These are phyloP conservation scores for Rubia occidens DNA, from an alignment of 305 asterid genomes.

Conservation along the genomic window DNA sequence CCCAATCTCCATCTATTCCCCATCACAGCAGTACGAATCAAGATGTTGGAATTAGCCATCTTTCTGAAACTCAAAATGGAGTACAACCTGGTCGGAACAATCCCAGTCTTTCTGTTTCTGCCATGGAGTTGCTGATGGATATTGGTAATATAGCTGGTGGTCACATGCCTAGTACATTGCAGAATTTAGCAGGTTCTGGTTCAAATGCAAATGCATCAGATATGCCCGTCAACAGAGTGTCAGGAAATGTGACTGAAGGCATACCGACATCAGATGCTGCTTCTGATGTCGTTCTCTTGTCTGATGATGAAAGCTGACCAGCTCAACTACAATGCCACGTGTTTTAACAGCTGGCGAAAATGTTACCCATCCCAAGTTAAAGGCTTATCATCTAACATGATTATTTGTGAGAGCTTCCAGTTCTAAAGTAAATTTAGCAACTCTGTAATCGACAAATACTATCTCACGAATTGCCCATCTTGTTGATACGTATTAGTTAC, in stretches of 20 bases:
- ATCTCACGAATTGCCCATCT: too few species aligned
- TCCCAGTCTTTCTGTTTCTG: slow-evolving; percentile 20
- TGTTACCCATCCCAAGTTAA: too few species aligned
- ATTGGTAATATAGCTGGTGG: slow-evolving; percentile 27
- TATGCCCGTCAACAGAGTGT: slow-evolving; percentile 15
- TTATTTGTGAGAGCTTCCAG: neutral
- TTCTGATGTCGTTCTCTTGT: slow-evolving; percentile 27
- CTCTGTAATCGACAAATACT: slow-evolving; percentile 2
- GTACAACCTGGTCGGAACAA: slow-evolving; percentile 12
- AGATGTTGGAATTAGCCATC: slow-evolving; percentile 18
- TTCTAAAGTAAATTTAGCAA: too few species aligned
- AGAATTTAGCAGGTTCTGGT: slow-evolving; percentile 27
- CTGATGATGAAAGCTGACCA: slow-evolving; percentile 35
- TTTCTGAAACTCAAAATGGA: slow-evolving; percentile 18
- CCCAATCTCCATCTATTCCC: slow-evolving; percentile 13
- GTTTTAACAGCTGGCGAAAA: neutral
- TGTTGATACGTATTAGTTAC: neutral
- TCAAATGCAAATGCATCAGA: slow-evolving; percentile 11
- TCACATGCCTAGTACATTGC: slow-evolving; percentile 15
- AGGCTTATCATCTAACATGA: neutral
- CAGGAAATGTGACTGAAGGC: slow-evolving; percentile 9
- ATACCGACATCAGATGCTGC: slow-evolving; percentile 10
- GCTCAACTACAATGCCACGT: neutral
- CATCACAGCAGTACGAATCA: slow-evolving; percentile 11
- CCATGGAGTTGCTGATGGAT: slow-evolving; percentile 28